Conservation (phyloP, 768 basidiomycete genomes). For the Melanogaster broomeanus region DNA sequence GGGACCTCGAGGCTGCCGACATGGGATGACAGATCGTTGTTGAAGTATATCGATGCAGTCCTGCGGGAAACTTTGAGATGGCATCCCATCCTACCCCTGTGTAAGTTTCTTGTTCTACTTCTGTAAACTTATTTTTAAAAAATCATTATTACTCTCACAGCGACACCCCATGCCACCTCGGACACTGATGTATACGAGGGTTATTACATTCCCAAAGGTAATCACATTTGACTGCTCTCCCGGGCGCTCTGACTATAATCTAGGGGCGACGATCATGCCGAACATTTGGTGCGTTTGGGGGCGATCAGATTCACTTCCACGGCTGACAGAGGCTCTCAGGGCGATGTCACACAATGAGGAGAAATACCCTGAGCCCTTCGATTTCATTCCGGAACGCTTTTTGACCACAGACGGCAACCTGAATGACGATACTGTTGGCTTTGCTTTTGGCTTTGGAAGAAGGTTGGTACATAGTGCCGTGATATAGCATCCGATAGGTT, state of each 20-base stretch:
- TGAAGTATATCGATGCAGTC: conserved; percentile 30
- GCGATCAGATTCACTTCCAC: neutral
- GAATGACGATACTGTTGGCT: conserved; percentile 20
- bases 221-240: neutral
- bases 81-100: conserved; percentile 23
- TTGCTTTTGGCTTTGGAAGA: conserved; percentile 28
- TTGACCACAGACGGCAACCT: conserved; percentile 19
- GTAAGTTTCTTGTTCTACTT: conserved; percentile 9
- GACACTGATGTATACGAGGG: conserved; percentile 27
- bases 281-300: conserved; percentile 29
- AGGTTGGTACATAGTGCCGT: conserved; percentile 12
- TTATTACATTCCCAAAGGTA: conserved; percentile 29
- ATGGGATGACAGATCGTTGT: conserved; percentile 21
- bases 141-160: conserved; percentile 1
- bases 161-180: conserved; percentile 18
- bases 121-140: neutral
- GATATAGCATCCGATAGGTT: neutral
- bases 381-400: conserved; percentile 36
- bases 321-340: conserved; percentile 16
- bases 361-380: conserved; percentile 32
- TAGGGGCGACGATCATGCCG: conserved; percentile 23
- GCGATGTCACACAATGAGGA: conserved; percentile 35
- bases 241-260: neutral
- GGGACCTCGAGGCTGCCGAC: conserved; percentile 27
- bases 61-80: conserved; percentile 31